Base-by-base conservation (phyloP, 805 yeast genomes). In the Lipomyces spencermartinsiae region DNA sequence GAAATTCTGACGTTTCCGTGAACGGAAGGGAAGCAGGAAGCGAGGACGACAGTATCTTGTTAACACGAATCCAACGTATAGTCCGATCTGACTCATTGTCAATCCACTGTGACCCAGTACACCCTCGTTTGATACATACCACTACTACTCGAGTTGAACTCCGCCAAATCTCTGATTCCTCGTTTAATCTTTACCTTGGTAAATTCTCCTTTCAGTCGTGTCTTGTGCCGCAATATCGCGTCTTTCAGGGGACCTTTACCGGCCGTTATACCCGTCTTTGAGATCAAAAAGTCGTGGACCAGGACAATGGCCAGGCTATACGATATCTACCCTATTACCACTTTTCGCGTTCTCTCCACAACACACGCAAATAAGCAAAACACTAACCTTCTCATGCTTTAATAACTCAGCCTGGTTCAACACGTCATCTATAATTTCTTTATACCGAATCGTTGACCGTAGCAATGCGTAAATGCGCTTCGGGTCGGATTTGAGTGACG, bases 211-310 rank as follows among this genome's bases (percentile, higher is more conserved):
- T 87, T 87, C 61, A 94, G 80, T 73, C 98, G 82, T 0, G 97
- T 88, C 77, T 90, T 91, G 77, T 93, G 89, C 67, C 87, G 84
- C 65, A 95, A 80, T 4, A 95, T 82, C 12, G 91, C 89, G 60
- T 91, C 95, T 76, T 95, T 95, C 66, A 92, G 83, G 0, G 94
- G 91, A 69, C 89, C 92, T 74, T 93, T 93, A 6, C 96, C 96
- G 83, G 92, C 89, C 76, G 92, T 96, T 67, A 94, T 89, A 10
- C 96, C 95, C 34, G 87, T 83, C 71, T 87, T 85, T 5, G 94
- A 85, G 66, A 95, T 83, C 5, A 93, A 78, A 63, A 92, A 81
- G 79, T 94, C 99, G 75, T 94, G 97, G 0, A 89, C 89, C 78
- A 94, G 78, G 8, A 94, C 80, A 63, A 88, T 70, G 1, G 90